Conservation (phyloP, 140 eudicot genomes). For the Flaveria floridana region DNA sequence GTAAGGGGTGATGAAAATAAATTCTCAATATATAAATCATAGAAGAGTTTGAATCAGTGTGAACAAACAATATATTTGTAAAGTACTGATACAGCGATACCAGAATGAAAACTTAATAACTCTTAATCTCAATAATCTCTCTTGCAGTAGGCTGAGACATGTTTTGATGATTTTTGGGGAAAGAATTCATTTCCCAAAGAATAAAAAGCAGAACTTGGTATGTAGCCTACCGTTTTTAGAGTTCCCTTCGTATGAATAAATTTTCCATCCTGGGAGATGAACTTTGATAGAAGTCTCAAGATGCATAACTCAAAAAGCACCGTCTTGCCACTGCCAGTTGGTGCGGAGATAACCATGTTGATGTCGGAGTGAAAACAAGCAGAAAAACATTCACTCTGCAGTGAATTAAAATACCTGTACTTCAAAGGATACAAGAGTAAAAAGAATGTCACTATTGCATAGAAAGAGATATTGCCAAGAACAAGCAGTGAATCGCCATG, state of each 20-base stretch:
- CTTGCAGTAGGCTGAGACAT: constrained; percentile 13
- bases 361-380: constrained; percentile 84
- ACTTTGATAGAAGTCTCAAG: constrained; percentile 87
- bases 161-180: constrained; percentile 11
- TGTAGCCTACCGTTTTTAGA: constrained; percentile 69
- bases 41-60: constrained; percentile 22
- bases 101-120: constrained; percentile 4
- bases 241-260: constrained; percentile 75
- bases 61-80: constrained; percentile 4
- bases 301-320: constrained; percentile 96
- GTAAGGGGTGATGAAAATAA: constrained; percentile 21
- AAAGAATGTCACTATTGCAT: neutral
- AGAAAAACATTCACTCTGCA: constrained; percentile 99
- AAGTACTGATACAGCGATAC: constrained; percentile 11
- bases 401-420: constrained; percentile 88
- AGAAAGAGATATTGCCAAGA: constrained; percentile 17
- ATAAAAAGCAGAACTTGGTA: constrained; percentile 25
- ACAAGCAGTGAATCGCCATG: constrained; percentile 1
- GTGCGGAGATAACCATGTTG: constrained; percentile 98
- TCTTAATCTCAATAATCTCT: constrained; percentile 10
- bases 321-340: constrained; percentile 99
- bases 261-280: constrained; percentile 64
- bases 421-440: constrained; percentile 14
- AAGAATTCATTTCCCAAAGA: constrained; percentile 11
- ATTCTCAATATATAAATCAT: constrained; percentile 20